Evolutionary conservation across 768 basidiomycete genomes (phyloP), one percentile per base, ranked within the genome.

Genomic region (Clitopilus hobsonii): DNA sequence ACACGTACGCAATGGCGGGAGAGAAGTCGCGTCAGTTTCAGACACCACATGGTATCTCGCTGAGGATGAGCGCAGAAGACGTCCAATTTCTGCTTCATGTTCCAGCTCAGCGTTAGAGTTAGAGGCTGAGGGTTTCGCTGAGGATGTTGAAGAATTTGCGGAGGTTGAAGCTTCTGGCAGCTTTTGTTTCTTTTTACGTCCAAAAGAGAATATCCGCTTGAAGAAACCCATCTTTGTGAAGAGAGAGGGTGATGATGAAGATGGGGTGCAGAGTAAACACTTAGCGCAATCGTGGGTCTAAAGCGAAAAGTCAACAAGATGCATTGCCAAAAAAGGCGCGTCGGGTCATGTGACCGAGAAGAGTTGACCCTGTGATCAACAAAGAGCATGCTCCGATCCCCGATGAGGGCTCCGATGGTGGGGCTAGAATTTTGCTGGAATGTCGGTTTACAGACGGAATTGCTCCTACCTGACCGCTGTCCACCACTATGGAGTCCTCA

Each of bases 1-100:
- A n/a, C n/a, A 77, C 89, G 72, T 63, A 91, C 89, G 88, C 58
- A 90, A 69, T 52, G 88, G 86, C 20, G 88, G 84, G 7, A 91
- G 66, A 49, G 79, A 73, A 22, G 74, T 63, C 61, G 84, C 81
- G 62, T 84, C 81, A 7, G 78, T 66, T 60, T 84, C 84, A 6
- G 80, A 67, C 26, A 80, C 79, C 27, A 82, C 78, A 4, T 79
- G 73, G 67, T 76, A 85, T 47, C 85, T 81, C 32, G 86, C 79
- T 4, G 90, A 90, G 13, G 87, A 85, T 1, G 89, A 89, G 41
- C 89, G 81, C 29, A 92, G 66, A 13, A 92, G 74, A n/a, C 76
- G 73, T 28, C 74, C 72, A 38, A 74, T 68, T 26, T 71, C 74
- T 45, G 72, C 76, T 62, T 80, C 78, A 51, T 78, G 76, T 54